These are phyloP conservation scores for Fusarium globosum DNA, from an alignment of 2,329 filamentous ascomycete genomes.

Conservation along the genomic window DNA sequence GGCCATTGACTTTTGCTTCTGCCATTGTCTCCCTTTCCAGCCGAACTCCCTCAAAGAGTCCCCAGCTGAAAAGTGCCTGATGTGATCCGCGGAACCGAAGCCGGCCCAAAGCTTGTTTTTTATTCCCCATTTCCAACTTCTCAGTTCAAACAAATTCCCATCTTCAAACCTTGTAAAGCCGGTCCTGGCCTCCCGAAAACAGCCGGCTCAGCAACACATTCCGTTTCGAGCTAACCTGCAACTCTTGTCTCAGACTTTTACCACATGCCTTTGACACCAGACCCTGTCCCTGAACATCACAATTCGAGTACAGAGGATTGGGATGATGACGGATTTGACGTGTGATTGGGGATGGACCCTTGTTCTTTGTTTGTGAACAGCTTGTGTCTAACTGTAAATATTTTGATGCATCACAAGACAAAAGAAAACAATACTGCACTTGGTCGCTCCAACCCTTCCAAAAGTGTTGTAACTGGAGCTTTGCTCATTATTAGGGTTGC, in stretches of 20 bases:
- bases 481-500: background rate
- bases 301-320: background rate
- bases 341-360: constrained; percentile 39
- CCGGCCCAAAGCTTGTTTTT: constrained; percentile 27
- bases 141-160: constrained; percentile 4
- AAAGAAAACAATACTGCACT: background rate
- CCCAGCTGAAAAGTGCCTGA: background rate
- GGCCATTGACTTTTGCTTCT: background rate
- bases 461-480: too few species aligned
- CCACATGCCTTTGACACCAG: constrained; percentile 37
- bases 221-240: constrained; percentile 2
- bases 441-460: background rate
- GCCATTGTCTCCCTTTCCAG: background rate
- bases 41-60: background rate
- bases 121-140: constrained; percentile 8
- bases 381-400: background rate
- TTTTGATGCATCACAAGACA: constrained; percentile 1
- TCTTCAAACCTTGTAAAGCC: background rate
- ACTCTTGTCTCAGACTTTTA: constrained; percentile 33
- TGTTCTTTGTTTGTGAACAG: background rate
- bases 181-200: constrained; percentile 17
- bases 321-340: constrained; percentile 4
- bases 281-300: constrained; percentile 28
- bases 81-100: constrained; percentile 11
- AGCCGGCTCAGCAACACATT: constrained; percentile 10